Evolutionary conservation across 257 asterid species (phyloP).

Genomic region (Gynochthodes officinalis): DNA sequence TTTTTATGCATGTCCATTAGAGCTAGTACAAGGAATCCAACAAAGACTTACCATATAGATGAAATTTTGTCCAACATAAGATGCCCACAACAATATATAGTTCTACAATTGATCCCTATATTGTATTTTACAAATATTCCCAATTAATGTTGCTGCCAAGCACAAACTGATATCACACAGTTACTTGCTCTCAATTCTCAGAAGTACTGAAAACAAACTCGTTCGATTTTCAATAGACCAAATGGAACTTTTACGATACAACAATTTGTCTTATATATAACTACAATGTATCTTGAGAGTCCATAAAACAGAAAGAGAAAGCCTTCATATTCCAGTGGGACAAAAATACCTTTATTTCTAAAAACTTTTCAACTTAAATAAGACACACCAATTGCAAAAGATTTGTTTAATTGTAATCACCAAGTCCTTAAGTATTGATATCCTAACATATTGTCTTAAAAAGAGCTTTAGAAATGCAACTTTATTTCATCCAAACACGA

Average conservation of each 20-base stretch:
- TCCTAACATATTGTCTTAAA: not conserved
- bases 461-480: not conserved
- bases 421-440: not conserved
- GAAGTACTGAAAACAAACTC: not conserved
- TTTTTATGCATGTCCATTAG: not conserved
- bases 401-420: not conserved
- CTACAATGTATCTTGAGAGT: not conserved
- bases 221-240: not conserved
- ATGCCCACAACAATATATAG: too few species aligned
- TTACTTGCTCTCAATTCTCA: not conserved
- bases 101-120: too few species aligned
- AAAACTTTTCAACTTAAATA: not conserved
- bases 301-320: not conserved
- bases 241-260: not conserved
- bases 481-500: conserved; percentile 2
- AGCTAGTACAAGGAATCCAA: not conserved
- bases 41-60: not conserved
- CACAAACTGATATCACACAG: too few species aligned
- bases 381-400: not conserved
- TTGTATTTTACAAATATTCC: not conserved
- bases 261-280: not conserved
- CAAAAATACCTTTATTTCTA: not conserved
- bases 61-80: too few species aligned
- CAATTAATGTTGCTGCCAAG: not conserved
- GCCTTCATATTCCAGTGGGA: not conserved